These are phyloP conservation scores for Scleroderma citrinum DNA, from an alignment of 768 basidiomycete genomes.

Conservation along the genomic window DNA sequence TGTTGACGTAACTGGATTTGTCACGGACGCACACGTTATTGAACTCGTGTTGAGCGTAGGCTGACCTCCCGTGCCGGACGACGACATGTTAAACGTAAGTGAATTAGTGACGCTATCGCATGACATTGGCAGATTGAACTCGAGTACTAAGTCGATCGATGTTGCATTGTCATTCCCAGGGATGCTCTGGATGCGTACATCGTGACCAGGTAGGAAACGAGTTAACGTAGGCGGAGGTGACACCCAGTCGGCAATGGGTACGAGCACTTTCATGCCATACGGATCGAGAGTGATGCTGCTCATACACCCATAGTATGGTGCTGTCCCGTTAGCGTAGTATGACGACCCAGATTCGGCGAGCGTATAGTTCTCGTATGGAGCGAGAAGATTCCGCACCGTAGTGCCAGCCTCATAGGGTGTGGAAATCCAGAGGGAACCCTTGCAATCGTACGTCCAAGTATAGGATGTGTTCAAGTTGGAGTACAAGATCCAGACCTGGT, in stretches of 20 bases:
- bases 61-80: slow-evolving; percentile 52
- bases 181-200: slow-evolving; percentile 54
- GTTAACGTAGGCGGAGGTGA: slow-evolving; percentile 68
- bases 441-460: slow-evolving; percentile 62
- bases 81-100: slow-evolving; percentile 62
- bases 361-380: slow-evolving; percentile 76
- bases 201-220: slow-evolving; percentile 82
- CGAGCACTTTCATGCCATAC: slow-evolving; percentile 78
- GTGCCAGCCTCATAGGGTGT: slow-evolving; percentile 65
- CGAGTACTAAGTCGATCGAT: slow-evolving; percentile 58
- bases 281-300: slow-evolving; percentile 57
- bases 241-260: slow-evolving; percentile 63
- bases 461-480: slow-evolving; percentile 78
- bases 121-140: slow-evolving; percentile 76
- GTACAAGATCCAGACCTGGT: slow-evolving; percentile 79
- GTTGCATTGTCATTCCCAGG: slow-evolving; percentile 44
- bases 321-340: slow-evolving; percentile 49
- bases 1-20: slow-evolving; percentile 40
- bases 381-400: slow-evolving; percentile 66
- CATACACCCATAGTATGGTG: slow-evolving; percentile 76
- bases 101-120: slow-evolving; percentile 62
- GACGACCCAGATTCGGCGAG: slow-evolving; percentile 62
- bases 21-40: slow-evolving; percentile 42
- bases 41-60: slow-evolving; percentile 48
- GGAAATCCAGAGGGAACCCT: slow-evolving; percentile 59